Conservation (phyloP, 176 grass and related monocot species). For the Aegilops bicornis region DNA sequence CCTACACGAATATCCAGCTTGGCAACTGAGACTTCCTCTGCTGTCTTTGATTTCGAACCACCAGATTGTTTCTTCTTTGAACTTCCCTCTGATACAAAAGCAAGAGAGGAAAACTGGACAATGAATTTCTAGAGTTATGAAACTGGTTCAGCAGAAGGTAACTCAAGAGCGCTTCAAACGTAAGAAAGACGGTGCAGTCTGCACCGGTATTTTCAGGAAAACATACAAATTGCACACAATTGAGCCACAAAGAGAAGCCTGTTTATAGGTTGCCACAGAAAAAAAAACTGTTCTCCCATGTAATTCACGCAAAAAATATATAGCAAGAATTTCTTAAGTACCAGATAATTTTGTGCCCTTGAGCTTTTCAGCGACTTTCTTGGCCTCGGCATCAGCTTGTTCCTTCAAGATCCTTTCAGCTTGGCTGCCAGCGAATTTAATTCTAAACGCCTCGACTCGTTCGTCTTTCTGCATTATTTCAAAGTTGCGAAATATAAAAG, state of each 20-base stretch:
- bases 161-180: not conserved
- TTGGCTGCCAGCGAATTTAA: slow-evolving; percentile 86
- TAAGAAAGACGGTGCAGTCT: too few relatives aligned
- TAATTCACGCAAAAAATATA: not conserved
- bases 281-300: not conserved
- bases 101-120: not conserved
- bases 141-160: not conserved
- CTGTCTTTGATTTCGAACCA: slow-evolving; percentile 64
- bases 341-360: slow-evolving; percentile 77
- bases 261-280: not conserved
- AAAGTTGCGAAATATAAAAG: slow-evolving; percentile 31
- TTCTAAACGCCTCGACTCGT: slow-evolving; percentile 57
- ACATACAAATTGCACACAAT: not conserved
- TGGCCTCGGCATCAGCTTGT: slow-evolving; percentile 67
- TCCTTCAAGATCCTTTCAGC: slow-evolving; percentile 73
- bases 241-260: not conserved
- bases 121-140: slow-evolving; percentile 5
- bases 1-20: slow-evolving; percentile 92
- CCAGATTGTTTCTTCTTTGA: slow-evolving; percentile 60
- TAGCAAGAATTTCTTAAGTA: slow-evolving; percentile 18
- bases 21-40: slow-evolving; percentile 63
- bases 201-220: not conserved
- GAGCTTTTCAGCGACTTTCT: slow-evolving; percentile 64
- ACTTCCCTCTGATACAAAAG: slow-evolving; percentile 43
- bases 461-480: slow-evolving; percentile 71